Percentiles rank a stretch among this genome's conserved stretches.
Conservation (phyloP, 495 filamentous ascomycete species). For the Penicillium ucsense region DNA sequence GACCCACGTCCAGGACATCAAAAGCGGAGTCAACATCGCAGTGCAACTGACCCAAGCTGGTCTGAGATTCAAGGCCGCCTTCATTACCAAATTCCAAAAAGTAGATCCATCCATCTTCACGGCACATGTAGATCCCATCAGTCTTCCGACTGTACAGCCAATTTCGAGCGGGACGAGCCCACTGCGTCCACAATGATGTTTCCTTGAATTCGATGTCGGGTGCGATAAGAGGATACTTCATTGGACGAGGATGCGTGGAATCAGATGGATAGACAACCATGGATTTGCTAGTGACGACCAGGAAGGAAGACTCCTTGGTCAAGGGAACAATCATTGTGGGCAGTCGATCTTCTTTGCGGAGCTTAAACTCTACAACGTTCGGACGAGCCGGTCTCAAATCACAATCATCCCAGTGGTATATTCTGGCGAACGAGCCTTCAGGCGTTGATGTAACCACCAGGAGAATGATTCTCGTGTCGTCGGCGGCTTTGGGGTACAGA, state of each 20-base stretch:
- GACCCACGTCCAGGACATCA: conserved; percentile 36
- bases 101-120: conserved; percentile 69
- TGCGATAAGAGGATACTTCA: conserved; percentile 22
- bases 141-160: conserved; percentile 45
- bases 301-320: conserved; percentile 52
- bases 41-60: conserved; percentile 29
- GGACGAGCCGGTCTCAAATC: conserved; percentile 22
- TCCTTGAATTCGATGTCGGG: conserved; percentile 18
- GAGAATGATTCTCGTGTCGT: conserved; percentile 60
- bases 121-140: conserved; percentile 68
- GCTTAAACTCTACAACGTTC: conserved; percentile 36
- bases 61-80: conserved; percentile 27
- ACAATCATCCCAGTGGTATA: conserved; percentile 65
- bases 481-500: conserved; percentile 54
- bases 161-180: conserved; percentile 62
- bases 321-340: conserved; percentile 62
- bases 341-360: conserved; percentile 51
- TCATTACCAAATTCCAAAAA: conserved; percentile 52
- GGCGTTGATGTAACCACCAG: conserved; percentile 58
- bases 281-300: conserved; percentile 47
- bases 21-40: conserved; percentile 39
- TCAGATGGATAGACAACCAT: conserved; percentile 50
- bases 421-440: conserved; percentile 50
- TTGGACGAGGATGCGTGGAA: conserved; percentile 26
- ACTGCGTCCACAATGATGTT: conserved; percentile 43